Base-by-base conservation (phyloP, 352 stramenopile species). In the Globisporangium camurandrum region DNA sequence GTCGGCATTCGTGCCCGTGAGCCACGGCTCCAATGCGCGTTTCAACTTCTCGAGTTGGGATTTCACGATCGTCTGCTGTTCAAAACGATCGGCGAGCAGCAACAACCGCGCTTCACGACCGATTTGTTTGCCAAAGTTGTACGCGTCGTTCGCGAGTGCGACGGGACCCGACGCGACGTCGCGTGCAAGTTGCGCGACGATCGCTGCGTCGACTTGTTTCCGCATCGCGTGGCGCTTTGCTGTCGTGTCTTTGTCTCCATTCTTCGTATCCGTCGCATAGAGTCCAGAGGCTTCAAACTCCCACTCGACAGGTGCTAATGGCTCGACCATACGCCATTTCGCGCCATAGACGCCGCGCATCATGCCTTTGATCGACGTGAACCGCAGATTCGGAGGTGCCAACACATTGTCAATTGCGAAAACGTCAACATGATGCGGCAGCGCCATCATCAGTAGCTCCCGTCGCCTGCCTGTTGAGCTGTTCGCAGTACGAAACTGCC, bases 81-180 rank as follows among this genome's bases (percentile, higher is more conserved):
- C 57, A 26, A 95, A 80, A 20, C 77, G 74, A 36, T 94, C 72
- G 1, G 84, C 84, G 33, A 92, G 88, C 36, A 96, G 51, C 24
- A 88, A 45, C 22, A 93, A 46, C 5, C 81, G 72, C 30, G 75
- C 70, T 26, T 93, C 75, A 28, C 77, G 83, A 22, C 66, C 74
- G 30, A 93, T 70, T 33, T 86, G 74, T 47, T 92, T 92, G 40
- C 77, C 81, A 54, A 92, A 92, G 49, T 81, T 83, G 60, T 92
- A 92, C 56, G 66, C 72, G 54, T 92, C 77, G 10, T 64, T 57
- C 5, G 71, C 67, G 0, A 81, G 61, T 17, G 58, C 51, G n/a
- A n/a, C n/a, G 1, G 69, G 66, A 46, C 74, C 86, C 52, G 64
- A 65, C n/a, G 74, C 40, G 24, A 70, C 71, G 49, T 92, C 80